Conservation (phyloP, 2,329 filamentous ascomycete genomes). For the Talaromyces sp. region DNA sequence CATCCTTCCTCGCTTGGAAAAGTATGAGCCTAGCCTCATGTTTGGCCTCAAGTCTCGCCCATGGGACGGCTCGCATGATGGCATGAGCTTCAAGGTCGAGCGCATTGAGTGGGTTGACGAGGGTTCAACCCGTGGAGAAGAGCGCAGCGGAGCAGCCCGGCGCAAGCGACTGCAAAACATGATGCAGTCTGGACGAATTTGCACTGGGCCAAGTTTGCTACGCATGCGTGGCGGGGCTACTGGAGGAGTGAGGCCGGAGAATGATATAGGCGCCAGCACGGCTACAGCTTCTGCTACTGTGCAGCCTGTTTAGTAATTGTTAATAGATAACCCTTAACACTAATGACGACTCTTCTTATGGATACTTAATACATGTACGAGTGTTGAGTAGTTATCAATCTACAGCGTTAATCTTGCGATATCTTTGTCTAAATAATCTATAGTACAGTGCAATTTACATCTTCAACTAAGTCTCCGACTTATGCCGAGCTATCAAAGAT, state of each 20-base stretch:
- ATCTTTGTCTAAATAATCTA: too few relatives aligned
- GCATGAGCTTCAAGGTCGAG: conserved; percentile 81
- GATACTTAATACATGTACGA: too few relatives aligned
- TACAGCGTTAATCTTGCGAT: too few relatives aligned
- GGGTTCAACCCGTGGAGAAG: conserved; percentile 43
- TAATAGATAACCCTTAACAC: not conserved
- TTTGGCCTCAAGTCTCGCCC: conserved; percentile 78
- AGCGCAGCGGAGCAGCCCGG: conserved; percentile 42
- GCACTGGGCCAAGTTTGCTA: conserved; percentile 33
- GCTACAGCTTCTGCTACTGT: conserved; percentile 1
- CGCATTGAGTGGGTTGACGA: conserved; percentile 83
- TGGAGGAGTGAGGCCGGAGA: not conserved
- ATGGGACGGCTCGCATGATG: conserved; percentile 74
- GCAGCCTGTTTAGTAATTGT: conserved; percentile 10
- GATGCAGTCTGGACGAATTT: conserved; percentile 39
- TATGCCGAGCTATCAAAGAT: too few relatives aligned
- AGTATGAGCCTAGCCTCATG: conserved; percentile 68
- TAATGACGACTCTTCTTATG: too few relatives aligned
- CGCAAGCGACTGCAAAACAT: conserved; percentile 45
- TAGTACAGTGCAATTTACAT: too few relatives aligned
- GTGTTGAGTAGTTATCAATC: too few relatives aligned
- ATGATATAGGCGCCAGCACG: not conserved
- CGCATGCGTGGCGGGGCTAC: conserved; percentile 25
- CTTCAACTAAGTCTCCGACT: too few relatives aligned
- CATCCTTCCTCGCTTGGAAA: conserved; percentile 71